Evolutionary conservation across 441 rosid genomes (phyloP).

Genomic region (Syzygium malaccense): DNA sequence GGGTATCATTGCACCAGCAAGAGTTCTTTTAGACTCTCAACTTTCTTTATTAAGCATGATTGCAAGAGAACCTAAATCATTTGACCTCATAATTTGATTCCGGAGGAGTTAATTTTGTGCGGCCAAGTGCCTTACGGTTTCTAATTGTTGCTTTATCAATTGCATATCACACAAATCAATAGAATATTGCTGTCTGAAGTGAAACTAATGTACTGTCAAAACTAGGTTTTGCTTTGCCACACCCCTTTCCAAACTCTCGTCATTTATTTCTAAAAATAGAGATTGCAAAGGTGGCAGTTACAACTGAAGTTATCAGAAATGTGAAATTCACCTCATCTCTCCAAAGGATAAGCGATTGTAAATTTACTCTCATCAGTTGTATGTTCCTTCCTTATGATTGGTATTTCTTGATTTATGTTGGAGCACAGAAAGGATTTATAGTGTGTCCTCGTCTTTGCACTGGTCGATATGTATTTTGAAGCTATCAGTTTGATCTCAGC

Average conservation of each 20-base stretch:
- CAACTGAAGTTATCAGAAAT: not conserved
- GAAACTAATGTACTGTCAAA: not conserved
- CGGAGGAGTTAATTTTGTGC: not conserved
- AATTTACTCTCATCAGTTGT: not conserved
- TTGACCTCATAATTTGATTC: not conserved
- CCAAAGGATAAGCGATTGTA: not conserved
- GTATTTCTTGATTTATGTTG: not conserved
- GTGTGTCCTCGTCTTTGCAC: not conserved
- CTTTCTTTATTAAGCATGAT: not conserved
- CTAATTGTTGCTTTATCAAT: not conserved
- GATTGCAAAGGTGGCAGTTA: not conserved
- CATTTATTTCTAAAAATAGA: not conserved
- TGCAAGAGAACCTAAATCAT: not conserved
- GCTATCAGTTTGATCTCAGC: not conserved
- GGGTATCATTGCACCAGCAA: not conserved
- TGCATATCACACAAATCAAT: not conserved
- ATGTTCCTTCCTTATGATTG: not conserved
- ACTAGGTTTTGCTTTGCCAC: not conserved
- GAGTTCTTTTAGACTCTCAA: not conserved
- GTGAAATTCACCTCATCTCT: not conserved
- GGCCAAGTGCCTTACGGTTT: rapidly evolving
- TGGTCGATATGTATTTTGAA: not conserved
- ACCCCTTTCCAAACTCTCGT: not conserved
- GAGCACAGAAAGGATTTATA: not conserved
- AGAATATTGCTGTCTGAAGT: not conserved